Percentiles rank a stretch among this genome's conserved stretches.
Conservation (phyloP, 768 basidiomycete genomes). For the Mycena albidolilacea region DNA sequence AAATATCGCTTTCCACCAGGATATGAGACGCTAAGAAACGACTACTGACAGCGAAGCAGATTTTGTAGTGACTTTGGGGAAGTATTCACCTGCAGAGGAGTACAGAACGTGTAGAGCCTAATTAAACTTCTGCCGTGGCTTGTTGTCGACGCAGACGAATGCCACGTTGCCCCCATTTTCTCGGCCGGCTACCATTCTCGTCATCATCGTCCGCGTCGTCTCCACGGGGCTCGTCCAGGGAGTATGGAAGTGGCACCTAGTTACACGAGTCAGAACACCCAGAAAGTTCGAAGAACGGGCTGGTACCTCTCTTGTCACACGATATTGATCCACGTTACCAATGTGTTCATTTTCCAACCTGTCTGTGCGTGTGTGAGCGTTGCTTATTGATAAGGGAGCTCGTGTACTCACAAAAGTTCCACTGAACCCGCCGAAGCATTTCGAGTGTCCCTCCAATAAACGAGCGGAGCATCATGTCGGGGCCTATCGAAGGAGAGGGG, state of each 20-base stretch:
- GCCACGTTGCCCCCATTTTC: constrained; percentile 32
- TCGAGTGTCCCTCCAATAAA: constrained; percentile 84
- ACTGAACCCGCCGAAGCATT: constrained; percentile 85
- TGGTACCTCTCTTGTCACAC: constrained; percentile 84
- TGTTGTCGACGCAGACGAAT: constrained; percentile 30
- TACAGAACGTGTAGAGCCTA: neutral
- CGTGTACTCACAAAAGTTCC: constrained; percentile 87
- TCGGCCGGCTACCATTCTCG: constrained; percentile 15
- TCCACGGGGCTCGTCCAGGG: constrained; percentile 28
- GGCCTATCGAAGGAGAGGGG: constrained; percentile 56
- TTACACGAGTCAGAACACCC: neutral
- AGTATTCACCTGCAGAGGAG: neutral
- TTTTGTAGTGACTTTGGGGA: neutral
- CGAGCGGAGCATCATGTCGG: constrained; percentile 65
- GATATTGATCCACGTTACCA: constrained; percentile 92
- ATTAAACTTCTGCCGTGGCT: constrained; percentile 28
- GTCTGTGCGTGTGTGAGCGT: constrained; percentile 54
- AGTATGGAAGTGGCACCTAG: constrained; percentile 35
- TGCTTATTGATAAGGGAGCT: constrained; percentile 13
- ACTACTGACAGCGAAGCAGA: neutral
- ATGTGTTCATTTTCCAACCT: constrained; percentile 94
- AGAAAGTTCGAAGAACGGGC: neutral
- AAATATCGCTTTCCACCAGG: neutral
- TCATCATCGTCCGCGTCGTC: constrained; percentile 31
- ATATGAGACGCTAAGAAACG: neutral